Percentiles rank a stretch among this genome's conserved stretches.
These are phyloP conservation scores for Corylus heterophylla DNA, from an alignment of 306 rosid genomes.

Conservation along the genomic window DNA sequence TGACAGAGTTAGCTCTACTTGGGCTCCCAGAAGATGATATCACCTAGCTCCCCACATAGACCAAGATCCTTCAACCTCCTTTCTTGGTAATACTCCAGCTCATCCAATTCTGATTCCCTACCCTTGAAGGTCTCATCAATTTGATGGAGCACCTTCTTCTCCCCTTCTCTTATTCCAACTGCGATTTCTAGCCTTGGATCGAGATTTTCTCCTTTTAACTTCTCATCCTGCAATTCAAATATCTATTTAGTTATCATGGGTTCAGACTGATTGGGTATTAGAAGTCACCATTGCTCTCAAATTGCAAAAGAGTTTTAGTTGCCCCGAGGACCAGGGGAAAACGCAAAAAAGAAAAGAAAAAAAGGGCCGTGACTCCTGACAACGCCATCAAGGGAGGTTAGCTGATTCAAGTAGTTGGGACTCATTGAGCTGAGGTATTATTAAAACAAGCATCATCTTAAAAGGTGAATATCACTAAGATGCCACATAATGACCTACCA, in stretches of 20 bases:
- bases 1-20: slow-evolving; percentile 18
- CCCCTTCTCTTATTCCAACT: slow-evolving; percentile 85
- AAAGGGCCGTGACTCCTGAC: background rate
- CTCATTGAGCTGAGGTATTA: background rate
- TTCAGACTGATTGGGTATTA: background rate
- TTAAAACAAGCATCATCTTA: background rate
- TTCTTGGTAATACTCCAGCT: slow-evolving; percentile 82
- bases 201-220: slow-evolving; percentile 59
- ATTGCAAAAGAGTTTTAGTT: background rate
- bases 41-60: slow-evolving; percentile 88
- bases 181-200: slow-evolving; percentile 73
- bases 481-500: background rate
- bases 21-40: slow-evolving; percentile 75
- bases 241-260: slow-evolving; percentile 21
- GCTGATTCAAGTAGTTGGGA: background rate
- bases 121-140: slow-evolving; percentile 64
- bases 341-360: background rate
- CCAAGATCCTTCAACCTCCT: slow-evolving; percentile 97
- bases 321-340: background rate
- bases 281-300: background rate
- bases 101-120: slow-evolving; percentile 64
- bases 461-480: background rate
- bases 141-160: slow-evolving; percentile 77
- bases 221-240: slow-evolving; percentile 63
- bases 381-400: background rate